Conservation (phyloP, 139 green algal species). For the Picochlorum sp. region DNA sequence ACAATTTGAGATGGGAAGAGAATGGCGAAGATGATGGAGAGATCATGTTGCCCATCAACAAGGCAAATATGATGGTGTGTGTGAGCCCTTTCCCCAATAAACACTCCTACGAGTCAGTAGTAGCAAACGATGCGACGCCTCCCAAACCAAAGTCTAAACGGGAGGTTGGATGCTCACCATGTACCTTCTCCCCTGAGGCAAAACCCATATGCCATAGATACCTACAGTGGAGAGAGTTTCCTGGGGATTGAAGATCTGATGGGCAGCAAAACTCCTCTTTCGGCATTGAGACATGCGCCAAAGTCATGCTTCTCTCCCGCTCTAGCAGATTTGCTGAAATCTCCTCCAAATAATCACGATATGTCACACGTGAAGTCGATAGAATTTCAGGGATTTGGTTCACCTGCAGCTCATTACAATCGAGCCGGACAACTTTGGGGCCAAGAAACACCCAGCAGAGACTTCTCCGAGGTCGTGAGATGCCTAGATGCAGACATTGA, state of each 20-base stretch:
- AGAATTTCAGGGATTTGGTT: background rate
- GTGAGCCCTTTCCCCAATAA: too few relatives aligned
- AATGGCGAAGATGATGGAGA: too few relatives aligned
- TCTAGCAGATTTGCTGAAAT: background rate
- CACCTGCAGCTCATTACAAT: background rate
- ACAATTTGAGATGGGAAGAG: too few relatives aligned
- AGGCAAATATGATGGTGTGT: too few relatives aligned
- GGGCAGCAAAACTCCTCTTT: background rate
- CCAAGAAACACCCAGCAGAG: background rate
- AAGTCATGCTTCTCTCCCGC: background rate
- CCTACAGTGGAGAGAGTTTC: too few relatives aligned
- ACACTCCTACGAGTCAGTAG: too few relatives aligned
- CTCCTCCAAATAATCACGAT: background rate
- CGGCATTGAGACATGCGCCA: background rate
- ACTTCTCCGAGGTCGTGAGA: background rate
- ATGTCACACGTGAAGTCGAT: background rate
- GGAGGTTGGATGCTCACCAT: background rate
- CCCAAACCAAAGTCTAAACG: background rate
- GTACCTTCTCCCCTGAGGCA: background rate
- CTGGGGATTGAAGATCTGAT: too few relatives aligned
- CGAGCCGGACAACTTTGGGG: background rate
- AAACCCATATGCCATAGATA: too few relatives aligned
- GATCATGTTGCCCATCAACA: too few relatives aligned
- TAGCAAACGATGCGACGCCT: background rate
- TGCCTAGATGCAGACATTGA: constrained; percentile 5